Conservation (phyloP, 345 rosid genomes). For the Syzygium aqueum region DNA sequence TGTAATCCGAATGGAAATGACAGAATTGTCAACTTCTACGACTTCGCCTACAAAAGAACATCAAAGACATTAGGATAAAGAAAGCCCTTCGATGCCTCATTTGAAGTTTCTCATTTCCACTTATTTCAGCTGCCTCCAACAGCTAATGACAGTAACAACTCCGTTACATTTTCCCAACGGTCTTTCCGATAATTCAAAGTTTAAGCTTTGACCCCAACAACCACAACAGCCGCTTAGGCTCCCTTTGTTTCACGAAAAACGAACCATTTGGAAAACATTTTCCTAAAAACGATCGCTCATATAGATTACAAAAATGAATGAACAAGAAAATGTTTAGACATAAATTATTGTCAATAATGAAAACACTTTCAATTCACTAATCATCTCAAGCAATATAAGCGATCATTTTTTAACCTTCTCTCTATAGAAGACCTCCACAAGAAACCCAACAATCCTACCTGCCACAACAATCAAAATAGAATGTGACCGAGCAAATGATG, state of each 20-base stretch:
- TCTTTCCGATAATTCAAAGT: neutral
- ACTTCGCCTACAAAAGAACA: neutral
- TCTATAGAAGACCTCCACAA: neutral
- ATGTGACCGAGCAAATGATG: neutral
- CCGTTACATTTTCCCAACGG: neutral
- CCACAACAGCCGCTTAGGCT: neutral
- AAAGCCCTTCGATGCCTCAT: neutral
- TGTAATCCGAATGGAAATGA: neutral
- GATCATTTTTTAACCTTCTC: neutral
- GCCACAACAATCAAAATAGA: neutral
- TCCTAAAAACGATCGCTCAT: too few species aligned
- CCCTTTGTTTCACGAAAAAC: too few species aligned
- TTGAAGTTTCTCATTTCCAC: neutral
- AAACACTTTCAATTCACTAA: too few species aligned
- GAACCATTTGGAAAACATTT: too few species aligned
- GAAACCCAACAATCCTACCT: neutral
- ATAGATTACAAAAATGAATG: too few species aligned
- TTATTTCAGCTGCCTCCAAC: neutral
- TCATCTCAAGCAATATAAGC: too few species aligned
- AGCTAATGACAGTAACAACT: neutral
- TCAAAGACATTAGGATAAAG: neutral
- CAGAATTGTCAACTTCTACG: too few species aligned
- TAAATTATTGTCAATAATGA: too few species aligned
- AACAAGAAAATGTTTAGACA: too few species aligned
- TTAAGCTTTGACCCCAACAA: neutral